A percentile compares a stretch with the other conserved stretches of the same genome.
These are phyloP conservation scores for Yamadazyma akitaensis DNA, from an alignment of 805 yeast genomes.

Conservation along the genomic window DNA sequence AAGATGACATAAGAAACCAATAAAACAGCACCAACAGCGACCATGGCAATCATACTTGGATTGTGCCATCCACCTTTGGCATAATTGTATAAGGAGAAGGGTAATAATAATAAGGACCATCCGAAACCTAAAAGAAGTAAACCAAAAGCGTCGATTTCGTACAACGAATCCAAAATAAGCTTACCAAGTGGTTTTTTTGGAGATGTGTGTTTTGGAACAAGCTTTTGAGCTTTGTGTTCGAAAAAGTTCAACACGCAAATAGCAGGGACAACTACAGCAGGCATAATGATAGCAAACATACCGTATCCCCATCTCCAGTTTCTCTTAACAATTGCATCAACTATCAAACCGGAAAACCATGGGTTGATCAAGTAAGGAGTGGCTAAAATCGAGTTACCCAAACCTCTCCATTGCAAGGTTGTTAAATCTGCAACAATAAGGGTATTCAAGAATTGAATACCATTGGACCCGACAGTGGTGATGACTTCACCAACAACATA, in stretches of 20 bases:
- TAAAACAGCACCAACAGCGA: conserved; percentile 36
- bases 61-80: conserved; percentile 34
- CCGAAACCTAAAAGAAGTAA: conserved; percentile 36
- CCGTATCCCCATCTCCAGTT: conserved; percentile 57
- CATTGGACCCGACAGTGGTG: conserved; percentile 19
- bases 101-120: conserved; percentile 36
- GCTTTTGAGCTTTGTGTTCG: conserved; percentile 27
- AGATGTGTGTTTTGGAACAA: conserved; percentile 7
- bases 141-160: conserved; percentile 39
- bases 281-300: conserved; percentile 45
- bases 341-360: conserved; percentile 42
- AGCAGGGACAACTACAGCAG: conserved; percentile 36
- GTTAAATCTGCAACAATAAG: conserved; percentile 23
- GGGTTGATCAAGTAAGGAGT: conserved; percentile 41
- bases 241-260: conserved; percentile 25
- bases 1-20: conserved; percentile 31
- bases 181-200: background rate
- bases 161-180: conserved; percentile 6
- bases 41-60: conserved; percentile 43
- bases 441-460: conserved; percentile 17
- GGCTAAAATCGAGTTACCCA: conserved; percentile 18
- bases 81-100: conserved; percentile 32
- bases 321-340: conserved; percentile 22
- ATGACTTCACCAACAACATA: conserved; percentile 24
- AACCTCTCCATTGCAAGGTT: conserved; percentile 24